A percentile compares a stretch with the other conserved stretches of the same genome.
Evolutionary conservation across 1,284 basidiomycete genomes (phyloP).

Genomic region (Puccinia novopanici): DNA sequence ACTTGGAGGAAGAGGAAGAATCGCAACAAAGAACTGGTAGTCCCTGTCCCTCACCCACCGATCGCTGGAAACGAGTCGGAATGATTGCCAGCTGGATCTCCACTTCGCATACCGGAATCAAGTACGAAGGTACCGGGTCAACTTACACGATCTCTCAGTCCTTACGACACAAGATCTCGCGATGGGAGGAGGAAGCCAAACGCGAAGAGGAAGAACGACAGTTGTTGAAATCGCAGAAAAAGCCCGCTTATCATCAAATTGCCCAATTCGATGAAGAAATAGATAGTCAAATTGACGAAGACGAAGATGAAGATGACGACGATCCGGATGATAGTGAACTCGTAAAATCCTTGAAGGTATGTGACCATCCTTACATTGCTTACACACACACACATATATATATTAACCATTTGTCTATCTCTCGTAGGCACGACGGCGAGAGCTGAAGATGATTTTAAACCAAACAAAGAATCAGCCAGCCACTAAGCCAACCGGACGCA

Average conservation of each 20-base stretch:
- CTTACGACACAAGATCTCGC: constrained; percentile 68
- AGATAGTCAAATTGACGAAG: constrained; percentile 51
- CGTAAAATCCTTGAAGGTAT: constrained; percentile 74
- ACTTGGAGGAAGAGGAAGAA: constrained; percentile 25
- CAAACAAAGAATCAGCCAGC: constrained; percentile 42
- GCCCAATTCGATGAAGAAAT: constrained; percentile 57
- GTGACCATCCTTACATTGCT: constrained; percentile 41
- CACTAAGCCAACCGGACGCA: not conserved
- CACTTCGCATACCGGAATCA: constrained; percentile 65
- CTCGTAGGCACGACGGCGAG: constrained; percentile 42
- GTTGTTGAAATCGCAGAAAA: constrained; percentile 17
- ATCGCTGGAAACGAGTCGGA: constrained; percentile 72
- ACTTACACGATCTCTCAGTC: constrained; percentile 19
- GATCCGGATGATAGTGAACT: constrained; percentile 71
- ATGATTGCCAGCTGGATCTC: constrained; percentile 73
- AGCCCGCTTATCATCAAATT: constrained; percentile 41
- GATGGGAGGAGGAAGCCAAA: constrained; percentile 70
- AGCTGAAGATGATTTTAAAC: constrained; percentile 55
- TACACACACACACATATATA: constrained; percentile 24
- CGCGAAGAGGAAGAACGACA: constrained; percentile 25
- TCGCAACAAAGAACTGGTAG: not conserved
- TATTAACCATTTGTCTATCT: constrained; percentile 62
- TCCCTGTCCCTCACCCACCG: not conserved
- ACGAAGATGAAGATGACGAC: constrained; percentile 65
- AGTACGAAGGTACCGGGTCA: not conserved